Conservation (phyloP, 2,329 filamentous ascomycete genomes). For the Cordyceps javanica region DNA sequence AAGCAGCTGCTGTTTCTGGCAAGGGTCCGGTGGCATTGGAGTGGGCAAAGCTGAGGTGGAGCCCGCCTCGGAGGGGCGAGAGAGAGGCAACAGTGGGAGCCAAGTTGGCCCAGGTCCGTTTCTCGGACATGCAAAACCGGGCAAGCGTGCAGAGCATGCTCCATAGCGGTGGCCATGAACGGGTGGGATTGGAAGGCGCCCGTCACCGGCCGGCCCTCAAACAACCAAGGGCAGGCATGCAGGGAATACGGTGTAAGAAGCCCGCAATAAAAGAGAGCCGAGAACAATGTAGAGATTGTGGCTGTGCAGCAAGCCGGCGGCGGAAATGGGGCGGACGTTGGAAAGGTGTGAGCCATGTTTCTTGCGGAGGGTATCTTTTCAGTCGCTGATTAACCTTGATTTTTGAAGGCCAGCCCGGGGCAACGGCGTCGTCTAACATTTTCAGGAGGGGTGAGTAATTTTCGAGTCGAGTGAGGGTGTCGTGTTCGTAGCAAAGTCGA, state of each 20-base stretch:
- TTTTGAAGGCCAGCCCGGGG: neutral
- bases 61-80: neutral
- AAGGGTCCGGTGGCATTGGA: neutral
- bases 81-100: too few species aligned
- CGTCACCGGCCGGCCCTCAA: too few species aligned
- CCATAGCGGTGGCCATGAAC: neutral
- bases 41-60: slow-evolving; percentile 9
- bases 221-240: neutral
- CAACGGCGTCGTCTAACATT: too few species aligned
- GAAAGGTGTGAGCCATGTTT: neutral
- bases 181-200: neutral
- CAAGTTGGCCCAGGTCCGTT: too few species aligned
- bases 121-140: neutral
- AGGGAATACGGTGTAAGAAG: neutral
- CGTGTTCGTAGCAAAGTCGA: neutral
- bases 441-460: too few species aligned
- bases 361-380: too few species aligned
- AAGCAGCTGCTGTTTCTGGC: slow-evolving; percentile 1
- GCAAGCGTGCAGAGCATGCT: neutral
- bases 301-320: neutral
- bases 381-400: neutral
- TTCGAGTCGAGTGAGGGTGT: too few species aligned
- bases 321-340: neutral
- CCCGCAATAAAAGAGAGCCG: neutral
- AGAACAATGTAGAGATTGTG: neutral